Evolutionary conservation across 2,329 filamentous ascomycete species (phyloP), one percentile per base, ranked within the genome.

Genomic region (Graphilbum fragrans): DNA sequence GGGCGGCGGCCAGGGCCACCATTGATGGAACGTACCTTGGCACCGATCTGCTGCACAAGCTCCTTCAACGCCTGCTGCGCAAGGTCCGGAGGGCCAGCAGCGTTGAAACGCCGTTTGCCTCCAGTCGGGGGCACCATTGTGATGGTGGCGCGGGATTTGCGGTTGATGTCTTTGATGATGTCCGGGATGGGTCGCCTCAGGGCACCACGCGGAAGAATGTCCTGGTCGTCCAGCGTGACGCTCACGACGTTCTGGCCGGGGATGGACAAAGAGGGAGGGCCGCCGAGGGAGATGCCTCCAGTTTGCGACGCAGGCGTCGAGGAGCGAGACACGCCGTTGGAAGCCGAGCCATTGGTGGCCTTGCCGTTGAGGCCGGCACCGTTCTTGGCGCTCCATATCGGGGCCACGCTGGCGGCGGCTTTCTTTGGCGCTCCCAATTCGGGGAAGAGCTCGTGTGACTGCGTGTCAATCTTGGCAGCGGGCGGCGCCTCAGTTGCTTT

Each of bases 391-490:
- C 82, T 82, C 87, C 90, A 95, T 51, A 84, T 78, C 36, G 81
- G 77, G 37, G 80, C 70, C 45, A 77, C 71, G 50, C 76, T 73
- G 43, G 77, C 70, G 47, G 72, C 61, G 17, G 77, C 67, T 62
- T 87, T 88, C 60, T 77, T 78, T 43, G 70, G 61, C 19, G 65
- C 74, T 47, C 88, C 90, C 37, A 98, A 75, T 52, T 88, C 80
- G n/a, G 92, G 92, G 71, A 98, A 98, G 45, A 85, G 69, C 62
- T 96, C 88, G 56, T 93, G 84, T 17, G 86, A 94, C 55, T 85
- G 74, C 18, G 86, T 88, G 60, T 96, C 86, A 47, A 95, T 66
- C 40, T 69, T 53, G 35, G 64, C 61, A 25, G 61, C 47, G 35
- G 58, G 50, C 35, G 55, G 57, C 2, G 65, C 58, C 27, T 69